phyloP scores from a whole-genome alignment of 2,329 filamentous ascomycete species.

The Diaporthe citri region DNA sequence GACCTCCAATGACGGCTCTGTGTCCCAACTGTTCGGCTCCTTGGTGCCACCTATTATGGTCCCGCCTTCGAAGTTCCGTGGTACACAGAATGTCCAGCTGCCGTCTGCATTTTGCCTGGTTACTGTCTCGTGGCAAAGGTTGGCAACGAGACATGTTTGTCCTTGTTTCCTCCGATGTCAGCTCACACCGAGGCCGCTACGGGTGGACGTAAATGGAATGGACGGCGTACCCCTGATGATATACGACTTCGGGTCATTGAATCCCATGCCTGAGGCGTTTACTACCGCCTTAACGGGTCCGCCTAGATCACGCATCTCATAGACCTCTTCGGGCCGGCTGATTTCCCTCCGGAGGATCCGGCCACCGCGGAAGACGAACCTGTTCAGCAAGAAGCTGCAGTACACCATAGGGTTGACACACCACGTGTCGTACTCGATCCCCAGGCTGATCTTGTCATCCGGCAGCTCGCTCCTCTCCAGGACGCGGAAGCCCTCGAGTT shows the following conservation, averaged over 20 bases:
- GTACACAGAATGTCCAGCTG: slow-evolving; percentile 73
- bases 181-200: neutral
- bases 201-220: no score
- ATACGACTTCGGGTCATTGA: slow-evolving; percentile 56
- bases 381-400: slow-evolving; percentile 60
- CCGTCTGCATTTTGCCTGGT: slow-evolving; percentile 74
- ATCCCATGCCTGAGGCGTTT: slow-evolving; percentile 61
- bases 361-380: slow-evolving; percentile 55
- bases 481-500: slow-evolving; percentile 54
- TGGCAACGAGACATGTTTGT: slow-evolving; percentile 61
- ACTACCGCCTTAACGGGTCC: slow-evolving; percentile 52
- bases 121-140: slow-evolving; percentile 56
- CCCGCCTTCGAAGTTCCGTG: slow-evolving; percentile 71
- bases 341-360: slow-evolving; percentile 52
- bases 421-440: slow-evolving; percentile 66
- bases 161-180: slow-evolving; percentile 46
- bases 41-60: slow-evolving; percentile 77
- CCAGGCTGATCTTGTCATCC: slow-evolving; percentile 55
- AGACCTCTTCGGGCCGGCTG: slow-evolving; percentile 54
- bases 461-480: slow-evolving; percentile 55
- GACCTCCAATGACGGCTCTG: slow-evolving; percentile 60
- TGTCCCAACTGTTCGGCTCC: slow-evolving; percentile 68
- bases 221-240: slow-evolving; percentile 55
- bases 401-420: slow-evolving; percentile 69
- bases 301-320: slow-evolving; percentile 49